Evolutionary conservation across 2,329 filamentous ascomycete genomes (phyloP).

Genomic region (Cladosporium austrohemisphaericum): DNA sequence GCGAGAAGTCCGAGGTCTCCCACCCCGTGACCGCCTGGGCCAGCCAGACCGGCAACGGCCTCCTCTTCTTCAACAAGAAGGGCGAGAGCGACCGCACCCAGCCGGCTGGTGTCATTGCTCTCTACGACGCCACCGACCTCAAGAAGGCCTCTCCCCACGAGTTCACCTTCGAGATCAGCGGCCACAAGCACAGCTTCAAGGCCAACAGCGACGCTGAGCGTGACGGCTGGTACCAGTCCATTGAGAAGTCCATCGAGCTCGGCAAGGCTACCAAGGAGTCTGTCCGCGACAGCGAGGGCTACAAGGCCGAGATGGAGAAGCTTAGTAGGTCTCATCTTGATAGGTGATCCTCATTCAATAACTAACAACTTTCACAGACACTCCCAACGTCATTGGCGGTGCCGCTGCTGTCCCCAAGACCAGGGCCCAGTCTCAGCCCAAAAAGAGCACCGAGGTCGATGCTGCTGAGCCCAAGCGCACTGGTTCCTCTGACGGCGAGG

Average conservation of each 20-base stretch:
- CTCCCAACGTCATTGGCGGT: conserved; percentile 31
- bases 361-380: conserved; percentile 22
- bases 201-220: conserved; percentile 70
- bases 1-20: conserved; percentile 77
- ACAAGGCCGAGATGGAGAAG: conserved; percentile 81
- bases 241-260: conserved; percentile 78
- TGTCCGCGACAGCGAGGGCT: conserved; percentile 74
- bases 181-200: conserved; percentile 94
- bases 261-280: conserved; percentile 75
- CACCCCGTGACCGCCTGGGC: conserved; percentile 86
- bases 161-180: conserved; percentile 80
- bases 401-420: conserved; percentile 31
- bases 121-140: conserved; percentile 65
- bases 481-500: conserved; percentile 45
- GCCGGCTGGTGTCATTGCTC: conserved; percentile 69
- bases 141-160: conserved; percentile 71
- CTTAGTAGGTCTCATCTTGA: conserved; percentile 43
- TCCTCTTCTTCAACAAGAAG: conserved; percentile 87
- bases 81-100: conserved; percentile 69
- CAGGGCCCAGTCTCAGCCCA: conserved; percentile 37
- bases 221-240: conserved; percentile 83
- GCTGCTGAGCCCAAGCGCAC: conserved; percentile 36
- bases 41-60: conserved; percentile 88
- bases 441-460: conserved; percentile 48
- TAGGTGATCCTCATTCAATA: conserved; percentile 15